Evolutionary conservation across 1,139 yeast genomes (phyloP).

Genomic region (Suhomyces terraborum): DNA sequence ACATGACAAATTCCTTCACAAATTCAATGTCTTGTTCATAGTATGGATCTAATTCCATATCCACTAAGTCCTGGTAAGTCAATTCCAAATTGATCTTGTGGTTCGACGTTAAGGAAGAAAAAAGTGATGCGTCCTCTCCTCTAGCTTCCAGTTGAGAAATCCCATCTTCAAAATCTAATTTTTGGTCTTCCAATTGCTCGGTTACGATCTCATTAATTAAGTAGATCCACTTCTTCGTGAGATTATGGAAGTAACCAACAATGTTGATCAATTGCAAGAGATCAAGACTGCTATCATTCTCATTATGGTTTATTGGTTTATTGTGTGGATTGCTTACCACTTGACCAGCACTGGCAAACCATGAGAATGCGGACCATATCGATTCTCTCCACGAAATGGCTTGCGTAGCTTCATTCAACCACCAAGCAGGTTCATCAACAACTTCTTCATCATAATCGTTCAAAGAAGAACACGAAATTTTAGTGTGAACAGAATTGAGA

Average conservation of each 20-base stretch:
- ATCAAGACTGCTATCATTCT: conserved; percentile 7
- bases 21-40: conserved; percentile 58
- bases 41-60: conserved; percentile 78
- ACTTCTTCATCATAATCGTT: conserved; percentile 12
- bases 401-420: conserved; percentile 47
- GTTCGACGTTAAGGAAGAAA: conserved; percentile 13
- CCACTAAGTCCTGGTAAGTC: conserved; percentile 58
- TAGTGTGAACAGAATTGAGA: conserved; percentile 24
- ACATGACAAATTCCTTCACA: conserved; percentile 50
- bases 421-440: conserved; percentile 45
- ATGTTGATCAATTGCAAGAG: conserved; percentile 35
- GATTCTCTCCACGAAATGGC: conserved; percentile 64
- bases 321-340: conserved; percentile 25
- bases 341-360: conserved; percentile 89
- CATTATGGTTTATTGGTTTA: conserved; percentile 8
- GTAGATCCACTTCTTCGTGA: conserved; percentile 49
- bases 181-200: conserved; percentile 29
- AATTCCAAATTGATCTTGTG: conserved; percentile 37
- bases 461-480: conserved; percentile 18
- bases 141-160: neutral
- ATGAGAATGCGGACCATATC: conserved; percentile 70
- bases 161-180: conserved; percentile 1
- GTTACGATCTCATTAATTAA: conserved; percentile 39
- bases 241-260: conserved; percentile 57
- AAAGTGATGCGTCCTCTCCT: conserved; percentile 12